phyloP scores from a whole-genome alignment of 495 filamentous ascomycete species.

The Penicillium manginii region DNA sequence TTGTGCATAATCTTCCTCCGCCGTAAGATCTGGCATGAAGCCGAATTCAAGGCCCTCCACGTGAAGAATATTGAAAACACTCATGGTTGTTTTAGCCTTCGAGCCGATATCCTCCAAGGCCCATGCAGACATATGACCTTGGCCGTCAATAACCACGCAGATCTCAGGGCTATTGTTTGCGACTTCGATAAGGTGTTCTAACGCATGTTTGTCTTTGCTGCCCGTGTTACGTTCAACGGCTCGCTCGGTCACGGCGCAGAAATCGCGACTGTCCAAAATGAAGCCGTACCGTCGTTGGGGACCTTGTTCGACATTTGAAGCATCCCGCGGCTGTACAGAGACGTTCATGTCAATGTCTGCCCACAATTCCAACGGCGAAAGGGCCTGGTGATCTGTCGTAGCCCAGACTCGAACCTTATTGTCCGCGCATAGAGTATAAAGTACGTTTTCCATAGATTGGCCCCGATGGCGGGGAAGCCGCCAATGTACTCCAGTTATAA shows the following conservation, averaged over 20 bases:
- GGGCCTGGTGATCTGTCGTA: constrained; percentile 70
- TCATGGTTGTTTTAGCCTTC: constrained; percentile 66
- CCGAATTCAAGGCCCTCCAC: constrained; percentile 70
- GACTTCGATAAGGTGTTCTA: constrained; percentile 85
- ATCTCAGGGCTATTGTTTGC: constrained; percentile 86
- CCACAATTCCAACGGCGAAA: constrained; percentile 77
- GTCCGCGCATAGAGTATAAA: constrained; percentile 94
- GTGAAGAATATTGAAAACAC: constrained; percentile 88
- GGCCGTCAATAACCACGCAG: constrained; percentile 80
- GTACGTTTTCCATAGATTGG: constrained; percentile 80
- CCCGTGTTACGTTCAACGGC: constrained; percentile 66
- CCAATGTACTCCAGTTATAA: constrained; percentile 86
- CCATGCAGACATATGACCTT: constrained; percentile 92
- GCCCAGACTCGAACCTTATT: constrained; percentile 84
- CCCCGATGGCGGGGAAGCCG: constrained; percentile 72
- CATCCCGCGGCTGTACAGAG: constrained; percentile 66
- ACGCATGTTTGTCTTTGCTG: constrained; percentile 66
- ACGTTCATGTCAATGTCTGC: constrained; percentile 76
- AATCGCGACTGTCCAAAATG: constrained; percentile 82
- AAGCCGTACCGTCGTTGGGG: constrained; percentile 69
- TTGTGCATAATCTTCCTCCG: constrained; percentile 64
- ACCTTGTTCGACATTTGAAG: constrained; percentile 30
- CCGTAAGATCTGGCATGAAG: constrained; percentile 54
- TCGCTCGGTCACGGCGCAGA: constrained; percentile 73
- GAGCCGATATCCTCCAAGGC: constrained; percentile 87